Evolutionary conservation across 140 eudicot genomes (phyloP).

Genomic region (Oenanthe javanica): DNA sequence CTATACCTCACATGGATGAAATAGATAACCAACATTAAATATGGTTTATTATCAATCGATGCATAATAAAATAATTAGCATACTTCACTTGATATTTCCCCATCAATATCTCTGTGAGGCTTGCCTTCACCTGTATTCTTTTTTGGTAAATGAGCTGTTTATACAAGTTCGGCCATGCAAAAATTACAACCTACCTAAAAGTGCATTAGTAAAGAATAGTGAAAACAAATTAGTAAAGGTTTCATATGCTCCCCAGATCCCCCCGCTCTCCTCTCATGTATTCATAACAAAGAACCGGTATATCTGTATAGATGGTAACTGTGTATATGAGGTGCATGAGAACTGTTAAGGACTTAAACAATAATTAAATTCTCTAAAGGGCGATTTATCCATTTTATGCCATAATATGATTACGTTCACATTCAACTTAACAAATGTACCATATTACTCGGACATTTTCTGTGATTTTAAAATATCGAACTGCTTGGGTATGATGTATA

Average conservation of each 20-base stretch:
- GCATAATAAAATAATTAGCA: background rate
- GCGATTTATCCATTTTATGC: background rate
- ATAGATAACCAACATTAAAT: background rate
- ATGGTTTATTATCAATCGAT: background rate
- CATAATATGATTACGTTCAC: background rate
- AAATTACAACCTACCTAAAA: background rate
- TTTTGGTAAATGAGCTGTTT: background rate
- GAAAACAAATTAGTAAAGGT: background rate
- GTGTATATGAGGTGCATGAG: background rate
- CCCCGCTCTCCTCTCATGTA: background rate
- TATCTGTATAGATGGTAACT: background rate
- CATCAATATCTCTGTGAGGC: background rate
- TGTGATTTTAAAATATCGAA: background rate
- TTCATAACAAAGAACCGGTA: background rate
- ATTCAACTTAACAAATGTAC: background rate
- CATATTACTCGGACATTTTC: background rate
- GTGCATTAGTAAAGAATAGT: background rate
- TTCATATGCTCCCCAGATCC: background rate
- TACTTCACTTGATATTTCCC: background rate
- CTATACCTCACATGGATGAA: background rate
- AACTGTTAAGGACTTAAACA: background rate
- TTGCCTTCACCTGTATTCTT: background rate
- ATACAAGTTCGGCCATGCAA: background rate
- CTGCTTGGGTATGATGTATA: background rate
- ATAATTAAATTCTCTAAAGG: background rate